Base-by-base conservation (phyloP, 2,329 filamentous ascomycete species). In the Biscogniauxia marginata region DNA sequence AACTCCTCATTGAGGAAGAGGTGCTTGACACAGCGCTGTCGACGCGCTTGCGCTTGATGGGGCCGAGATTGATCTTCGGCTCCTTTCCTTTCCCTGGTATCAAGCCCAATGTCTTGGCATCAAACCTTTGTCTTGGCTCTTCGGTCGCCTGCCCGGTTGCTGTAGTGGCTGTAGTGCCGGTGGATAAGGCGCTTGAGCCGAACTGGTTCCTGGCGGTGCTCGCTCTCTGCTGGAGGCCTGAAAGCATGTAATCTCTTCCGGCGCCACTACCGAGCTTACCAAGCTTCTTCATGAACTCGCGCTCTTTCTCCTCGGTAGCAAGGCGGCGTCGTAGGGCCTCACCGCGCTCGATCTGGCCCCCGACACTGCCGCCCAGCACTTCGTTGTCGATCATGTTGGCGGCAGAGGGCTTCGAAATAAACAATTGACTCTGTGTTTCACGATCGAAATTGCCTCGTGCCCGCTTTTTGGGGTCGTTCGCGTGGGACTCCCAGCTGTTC, bases 191-290 rank as follows among this genome's bases (percentile, higher is more conserved):
- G 34, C 59, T 58, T 7, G 60, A 64, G 23, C 48, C 58, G 34
- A 52, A 34, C 46, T 34, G 22, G 47, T 55, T 30, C 24, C 50
- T 56, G 45, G 60, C 39, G 50, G 54, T 57, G 39, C 54, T 52
- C 24, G 53, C 46, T 49, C 58, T 54, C 22, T 55, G 59, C 21
- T 62, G 61, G n/a, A n/a, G n/a, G 18, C 68, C 54, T 19, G 70
- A 72, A 52, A 75, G 79, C 81, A 92, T 86, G 71, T 93, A 93
- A 58, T 91, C 87, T 48, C 79, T 83, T 2, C 89, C 89, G 0
- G 87, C 81, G 5, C 86, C 86, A 49, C 77, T 81, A 8, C 88
- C 88, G 56, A 86, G 76, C 50, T 82, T 76, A 8, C 84, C 84
- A 2, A 95, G 77, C 63, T 84, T 84, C 68, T 84, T 85, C 61